Evolutionary conservation across 805 yeast species (phyloP).

Genomic region (Lachancea sp.): DNA sequence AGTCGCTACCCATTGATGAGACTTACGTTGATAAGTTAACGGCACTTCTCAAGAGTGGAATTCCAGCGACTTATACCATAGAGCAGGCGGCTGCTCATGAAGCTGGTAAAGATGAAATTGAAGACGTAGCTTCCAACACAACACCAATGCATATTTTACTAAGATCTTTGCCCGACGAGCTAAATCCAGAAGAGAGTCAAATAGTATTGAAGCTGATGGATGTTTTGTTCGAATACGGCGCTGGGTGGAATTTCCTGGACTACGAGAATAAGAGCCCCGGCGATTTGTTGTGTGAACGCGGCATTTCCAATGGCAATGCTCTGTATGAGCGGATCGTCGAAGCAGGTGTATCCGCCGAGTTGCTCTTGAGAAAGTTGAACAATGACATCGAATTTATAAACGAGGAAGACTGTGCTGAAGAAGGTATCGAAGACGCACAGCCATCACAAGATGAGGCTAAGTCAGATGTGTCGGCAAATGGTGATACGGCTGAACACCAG

Average conservation of each 20-base stretch:
- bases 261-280: conserved; percentile 75
- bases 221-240: conserved; percentile 72
- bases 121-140: conserved; percentile 47
- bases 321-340: conserved; percentile 51
- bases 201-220: conserved; percentile 52
- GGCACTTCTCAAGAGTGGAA: conserved; percentile 49
- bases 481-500: conserved; percentile 62
- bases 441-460: conserved; percentile 15
- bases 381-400: conserved; percentile 55
- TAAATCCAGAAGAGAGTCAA: conserved; percentile 37
- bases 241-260: conserved; percentile 84
- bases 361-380: conserved; percentile 63
- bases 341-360: conserved; percentile 89
- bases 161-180: conserved; percentile 39
- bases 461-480: conserved; percentile 25
- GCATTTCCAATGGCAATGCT: conserved; percentile 33
- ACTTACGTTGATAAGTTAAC: conserved; percentile 41
- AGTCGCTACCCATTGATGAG: conserved; percentile 46
- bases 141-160: conserved; percentile 74
- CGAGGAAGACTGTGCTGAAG: conserved; percentile 25
- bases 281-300: conserved; percentile 59
- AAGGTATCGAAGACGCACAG: conserved; percentile 9
- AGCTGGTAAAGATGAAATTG: conserved; percentile 32
- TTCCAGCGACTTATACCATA: conserved; percentile 76
- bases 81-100: conserved; percentile 65